Base-by-base conservation (phyloP, 768 basidiomycete genomes). In the Dentipellis fragilis region DNA sequence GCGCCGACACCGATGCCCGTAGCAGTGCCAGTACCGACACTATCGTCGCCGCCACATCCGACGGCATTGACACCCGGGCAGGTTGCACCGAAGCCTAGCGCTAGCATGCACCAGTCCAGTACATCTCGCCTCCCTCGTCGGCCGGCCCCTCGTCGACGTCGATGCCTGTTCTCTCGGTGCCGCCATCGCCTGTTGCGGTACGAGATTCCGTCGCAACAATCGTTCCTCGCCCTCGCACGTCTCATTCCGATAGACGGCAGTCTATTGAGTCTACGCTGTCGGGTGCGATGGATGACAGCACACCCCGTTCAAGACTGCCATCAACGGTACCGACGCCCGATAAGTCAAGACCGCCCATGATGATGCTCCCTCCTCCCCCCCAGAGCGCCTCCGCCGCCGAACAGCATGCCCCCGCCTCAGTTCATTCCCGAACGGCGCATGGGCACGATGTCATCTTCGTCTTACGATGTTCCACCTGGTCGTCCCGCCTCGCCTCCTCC, bases 401-500 rank as follows among this genome's bases (percentile, higher is more conserved):
- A 79, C 2, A 73, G 63, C 60, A 84, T 69, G 88, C 81, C 74
- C 14, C 90, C 90, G 10, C 89, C 90, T 1, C 63, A 77, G 12
- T 86, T 85, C 65, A 80, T 92, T 60, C 89, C 90, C 22, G 87
- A 89, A 19, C 76, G 78, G 64, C 80, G 78, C 61, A 61, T 75
- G 48, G 72, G 72, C 22, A 72, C 74, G 4, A 68, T 67, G 14
- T 74, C 78, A 8, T 70, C 69, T 55, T 67, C 74, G 19, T 73
- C 78, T 4, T 71, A 75, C 46, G 85, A 87, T 59, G 68, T 71
- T 5, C 87, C 88, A 10, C 93, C 94, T 0, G 86, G 89, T 29
- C 77, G 94, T 46, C 95, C 95, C 0, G 87, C 84, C 3, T 97
- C 95, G 0, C 94, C 95, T 1, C 94, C 93, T 5, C 95, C 93